Evolutionary conservation across 352 stramenopile genomes (phyloP), one percentile per base, ranked within the genome.

Genomic region (Globisporangium viniferum): DNA sequence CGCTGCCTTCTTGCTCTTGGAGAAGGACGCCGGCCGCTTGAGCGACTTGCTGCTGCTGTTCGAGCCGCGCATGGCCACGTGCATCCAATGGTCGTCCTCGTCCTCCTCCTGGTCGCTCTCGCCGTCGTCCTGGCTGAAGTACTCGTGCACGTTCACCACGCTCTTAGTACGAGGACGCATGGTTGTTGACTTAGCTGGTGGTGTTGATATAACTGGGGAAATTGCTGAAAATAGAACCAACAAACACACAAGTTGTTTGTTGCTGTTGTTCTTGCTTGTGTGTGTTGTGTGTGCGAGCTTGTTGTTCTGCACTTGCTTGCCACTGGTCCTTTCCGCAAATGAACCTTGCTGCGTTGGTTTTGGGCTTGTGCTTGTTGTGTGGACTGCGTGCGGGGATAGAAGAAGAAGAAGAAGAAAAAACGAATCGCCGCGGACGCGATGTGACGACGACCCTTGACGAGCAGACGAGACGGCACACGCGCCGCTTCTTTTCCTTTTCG

Each of bases 121-220:
- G 69, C 66, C 79, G 66, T 73, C 78, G 71, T 86, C 81, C 53
- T 77, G 73, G 60, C 81, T 76, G 68, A 93, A 93, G 71, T 93
- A 93, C 63, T 93, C 85, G 73, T 77, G 70, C 51, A 86, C 75
- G 68, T 77, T 91, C 51, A 90, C 80, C 14, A 93, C 81, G 68
- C 78, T 89, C 73, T 84, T 86, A 53, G 86, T 92, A 31, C 86
- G 83, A 59, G 85, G 81, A 35, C 86, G 79, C 86, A 93, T 93
- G 44, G 44, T 46, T 73, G 54, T 6, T n/a, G 33, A 33, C 10
- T 27, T 41, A 22, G 48, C 8, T 20, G 27, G 14, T 20, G 27
- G 14, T 49, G 33, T 56, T 64, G 59, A 27, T 55, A 22, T 64
- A 31, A 18, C 5, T 35, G 7, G 36, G 15, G n/a, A 22, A 15